Percentiles rank a stretch among this genome's conserved stretches.
Evolutionary conservation across 805 yeast genomes (phyloP).

Genomic region (Kluyveromyces nonfermentans): DNA sequence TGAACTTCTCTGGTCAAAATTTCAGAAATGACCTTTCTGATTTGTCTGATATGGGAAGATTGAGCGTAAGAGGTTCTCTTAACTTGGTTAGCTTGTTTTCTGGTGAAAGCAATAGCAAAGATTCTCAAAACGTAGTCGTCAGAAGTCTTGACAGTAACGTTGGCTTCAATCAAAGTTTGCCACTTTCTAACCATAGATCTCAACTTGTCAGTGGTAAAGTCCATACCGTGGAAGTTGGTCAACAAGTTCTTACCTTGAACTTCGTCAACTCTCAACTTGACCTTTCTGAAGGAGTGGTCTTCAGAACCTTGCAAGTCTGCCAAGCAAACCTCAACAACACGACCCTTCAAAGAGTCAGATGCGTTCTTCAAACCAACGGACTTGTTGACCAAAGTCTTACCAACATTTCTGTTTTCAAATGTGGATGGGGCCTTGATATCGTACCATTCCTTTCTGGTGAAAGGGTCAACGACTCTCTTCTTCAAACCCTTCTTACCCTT

Average conservation of each 20-base stretch:
- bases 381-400: slow-evolving; percentile 97
- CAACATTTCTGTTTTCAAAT: slow-evolving; percentile 96
- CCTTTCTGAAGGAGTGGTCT: slow-evolving; percentile 97
- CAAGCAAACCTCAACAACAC: slow-evolving; percentile 89
- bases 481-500: slow-evolving; percentile 95
- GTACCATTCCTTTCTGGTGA: slow-evolving; percentile 98
- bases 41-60: slow-evolving; percentile 93
- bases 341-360: slow-evolving; percentile 96
- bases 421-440: slow-evolving; percentile 98
- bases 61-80: slow-evolving; percentile 98
- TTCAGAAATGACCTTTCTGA: slow-evolving; percentile 94
- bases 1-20: slow-evolving; percentile 95
- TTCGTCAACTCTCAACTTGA: slow-evolving; percentile 96
- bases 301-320: slow-evolving; percentile 98
- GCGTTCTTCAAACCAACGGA: slow-evolving; percentile 97
- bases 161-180: slow-evolving; percentile 97
- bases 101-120: slow-evolving; percentile 97
- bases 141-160: slow-evolving; percentile 95
- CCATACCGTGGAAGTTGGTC: slow-evolving; percentile 99
- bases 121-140: slow-evolving; percentile 96
- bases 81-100: slow-evolving; percentile 92
- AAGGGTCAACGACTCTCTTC: slow-evolving; percentile 99
- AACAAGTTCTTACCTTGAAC: slow-evolving; percentile 97
- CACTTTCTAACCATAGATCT: slow-evolving; percentile 97
- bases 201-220: slow-evolving; percentile 95